Evolutionary conservation across 2,329 filamentous ascomycete species (phyloP), one percentile per base, ranked within the genome.

Genomic region (Alternaria tenuissima): DNA sequence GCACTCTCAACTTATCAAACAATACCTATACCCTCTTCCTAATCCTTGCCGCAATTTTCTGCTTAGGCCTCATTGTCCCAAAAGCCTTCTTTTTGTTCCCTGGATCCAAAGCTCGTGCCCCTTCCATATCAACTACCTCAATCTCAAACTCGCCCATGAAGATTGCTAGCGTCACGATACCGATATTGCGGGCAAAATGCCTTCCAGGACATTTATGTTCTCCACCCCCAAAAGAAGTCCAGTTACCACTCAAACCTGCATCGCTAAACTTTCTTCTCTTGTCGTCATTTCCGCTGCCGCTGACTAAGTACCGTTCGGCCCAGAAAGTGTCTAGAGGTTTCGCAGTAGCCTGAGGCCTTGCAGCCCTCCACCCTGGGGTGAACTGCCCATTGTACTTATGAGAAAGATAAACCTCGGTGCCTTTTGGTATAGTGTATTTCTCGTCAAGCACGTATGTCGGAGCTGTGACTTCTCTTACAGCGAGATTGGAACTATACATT

Each of bases 141-240:
- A 57, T 22, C 24, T 64, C 59, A 11, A 57, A 61, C 16, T 57
- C 58, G 0, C 61, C 58, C 44, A 61, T 51, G 16, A 65, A 20
- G 3, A 61, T 51, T 7, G 55, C 52, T 8, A 67, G n/a, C 11
- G 52, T 60, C 0, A 63, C 60, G 24, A 69, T 48, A 0, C 42
- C 64, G 8, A 67, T 69, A 9, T 67, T 60, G 2, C 67, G 59
- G 1, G 67, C 67, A 26, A 61, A 65, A 18, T 68, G 65, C 0
- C 65, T 12, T 0, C 64, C 67, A 0, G 67, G 67, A n/a, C 67
- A 69, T n/a, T 62, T 54, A 14, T 69, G 67, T 41, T 59, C 65
- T 0, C 67, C 67, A 3, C 65, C 67, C 1, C 67, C 67, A 20
- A 68, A 69, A 2, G 38, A 44, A 4, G 62, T 67, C 65, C 62